A percentile compares a stretch with the other conserved stretches of the same genome.
Conservation (phyloP, 169 alveolate species). For the Plasmodium yoelii region DNA sequence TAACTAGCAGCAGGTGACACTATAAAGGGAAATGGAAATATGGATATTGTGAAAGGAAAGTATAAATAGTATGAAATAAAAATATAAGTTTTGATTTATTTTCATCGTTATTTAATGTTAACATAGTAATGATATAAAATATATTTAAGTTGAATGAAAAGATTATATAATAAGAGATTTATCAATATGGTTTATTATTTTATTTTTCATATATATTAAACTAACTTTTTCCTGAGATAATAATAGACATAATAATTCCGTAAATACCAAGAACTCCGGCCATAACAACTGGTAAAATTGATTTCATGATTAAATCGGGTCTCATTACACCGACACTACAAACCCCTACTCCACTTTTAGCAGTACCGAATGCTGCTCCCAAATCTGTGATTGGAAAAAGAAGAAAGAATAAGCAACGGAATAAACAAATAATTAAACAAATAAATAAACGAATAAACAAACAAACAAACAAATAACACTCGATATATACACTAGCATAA, state of each 20-base stretch:
- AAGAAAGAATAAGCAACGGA: not conserved
- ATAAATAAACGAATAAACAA: too few species aligned
- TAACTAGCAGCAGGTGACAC: constrained; percentile 82
- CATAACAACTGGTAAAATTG: constrained; percentile 99
- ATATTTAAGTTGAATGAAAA: too few species aligned
- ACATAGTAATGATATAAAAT: too few species aligned
- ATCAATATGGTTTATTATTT: too few species aligned
- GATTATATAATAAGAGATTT: too few species aligned
- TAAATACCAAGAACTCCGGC: constrained; percentile 99
- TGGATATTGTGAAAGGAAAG: not conserved
- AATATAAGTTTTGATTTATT: too few species aligned
- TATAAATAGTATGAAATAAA: too few species aligned
- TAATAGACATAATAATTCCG: constrained; percentile 96
- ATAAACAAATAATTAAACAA: too few species aligned
- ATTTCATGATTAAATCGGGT: constrained; percentile 99
- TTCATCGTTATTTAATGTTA: too few species aligned
- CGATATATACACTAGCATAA: not conserved
- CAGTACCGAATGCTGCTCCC: constrained; percentile 99
- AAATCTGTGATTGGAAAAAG: constrained; percentile 88
- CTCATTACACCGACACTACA: constrained; percentile 99
- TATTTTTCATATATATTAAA: not conserved
- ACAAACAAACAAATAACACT: not conserved
- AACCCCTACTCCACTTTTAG: constrained; percentile 99
- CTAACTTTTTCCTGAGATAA: constrained; percentile 82
- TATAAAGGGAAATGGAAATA: constrained; percentile 7